These are phyloP conservation scores for Kalmusia sp. DNA, from an alignment of 2,329 filamentous ascomycete species.

Conservation along the genomic window DNA sequence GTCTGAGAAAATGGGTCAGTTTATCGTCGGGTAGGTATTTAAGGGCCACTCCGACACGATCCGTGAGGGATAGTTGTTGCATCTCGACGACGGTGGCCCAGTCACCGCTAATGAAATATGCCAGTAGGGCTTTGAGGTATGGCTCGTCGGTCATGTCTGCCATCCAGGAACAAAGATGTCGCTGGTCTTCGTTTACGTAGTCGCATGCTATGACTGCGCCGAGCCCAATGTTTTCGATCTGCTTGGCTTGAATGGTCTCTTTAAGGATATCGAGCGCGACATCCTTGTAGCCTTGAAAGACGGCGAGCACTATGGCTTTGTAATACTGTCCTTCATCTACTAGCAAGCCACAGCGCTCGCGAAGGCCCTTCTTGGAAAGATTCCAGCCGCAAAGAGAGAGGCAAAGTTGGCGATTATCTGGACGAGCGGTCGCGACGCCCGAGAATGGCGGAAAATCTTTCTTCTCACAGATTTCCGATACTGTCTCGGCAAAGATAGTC, in stretches of 20 bases:
- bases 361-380: conserved; percentile 60
- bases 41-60: conserved; percentile 77
- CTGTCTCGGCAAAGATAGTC: conserved; percentile 62
- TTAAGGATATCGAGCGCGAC: conserved; percentile 75
- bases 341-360: conserved; percentile 57
- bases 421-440: conserved; percentile 68
- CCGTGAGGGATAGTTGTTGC: conserved; percentile 73
- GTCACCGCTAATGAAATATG: conserved; percentile 76
- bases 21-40: conserved; percentile 69
- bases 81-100: conserved; percentile 79
- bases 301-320: conserved; percentile 76
- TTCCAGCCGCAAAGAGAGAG: conserved; percentile 79
- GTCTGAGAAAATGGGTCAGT: conserved; percentile 52
- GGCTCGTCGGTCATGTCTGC: conserved; percentile 73
- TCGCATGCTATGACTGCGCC: conserved; percentile 57
- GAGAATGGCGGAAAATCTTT: conserved; percentile 69
- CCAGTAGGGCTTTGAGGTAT: conserved; percentile 80
- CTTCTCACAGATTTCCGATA: conserved; percentile 69
- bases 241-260: conserved; percentile 69
- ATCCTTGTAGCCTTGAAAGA: conserved; percentile 74
- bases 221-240: conserved; percentile 64
- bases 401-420: conserved; percentile 76
- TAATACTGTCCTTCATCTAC: conserved; percentile 67
- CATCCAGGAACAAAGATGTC: conserved; percentile 68
- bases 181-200: conserved; percentile 63